Evolutionary conservation across 352 stramenopile species (phyloP).

Genomic region (Pythium dissimile): DNA sequence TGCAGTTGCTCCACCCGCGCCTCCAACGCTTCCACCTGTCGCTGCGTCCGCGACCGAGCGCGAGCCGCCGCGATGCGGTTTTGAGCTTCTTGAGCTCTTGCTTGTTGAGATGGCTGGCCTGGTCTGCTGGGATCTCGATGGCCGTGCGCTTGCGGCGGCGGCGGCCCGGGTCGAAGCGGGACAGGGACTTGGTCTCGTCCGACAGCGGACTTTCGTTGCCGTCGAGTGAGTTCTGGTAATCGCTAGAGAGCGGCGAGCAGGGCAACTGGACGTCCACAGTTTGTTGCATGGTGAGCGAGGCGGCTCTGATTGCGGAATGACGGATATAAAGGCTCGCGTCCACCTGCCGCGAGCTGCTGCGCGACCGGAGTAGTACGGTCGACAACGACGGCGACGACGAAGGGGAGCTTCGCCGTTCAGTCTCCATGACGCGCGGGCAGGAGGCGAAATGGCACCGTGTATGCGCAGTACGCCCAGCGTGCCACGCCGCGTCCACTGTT

Average conservation of each 20-base stretch:
- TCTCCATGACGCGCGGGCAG: no score
- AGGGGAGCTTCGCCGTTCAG: no score
- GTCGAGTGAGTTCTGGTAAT: not conserved
- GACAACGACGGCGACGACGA: no score
- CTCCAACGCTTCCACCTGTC: constrained; percentile 47
- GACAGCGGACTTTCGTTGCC: not conserved
- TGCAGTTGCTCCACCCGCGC: constrained; percentile 51
- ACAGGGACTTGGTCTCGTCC: no score
- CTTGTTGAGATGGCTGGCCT: constrained; percentile 36
- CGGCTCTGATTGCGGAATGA: not conserved
- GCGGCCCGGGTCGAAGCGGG: no score
- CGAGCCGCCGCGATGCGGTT: constrained; percentile 64
- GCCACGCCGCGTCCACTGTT: no score
- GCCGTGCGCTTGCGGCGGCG: constrained; percentile 36
- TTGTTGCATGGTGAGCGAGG: not conserved
- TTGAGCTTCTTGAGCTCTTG: constrained; percentile 65
- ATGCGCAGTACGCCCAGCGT: no score
- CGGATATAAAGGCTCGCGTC: no score
- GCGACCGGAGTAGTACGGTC: no score
- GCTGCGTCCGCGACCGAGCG: constrained; percentile 48
- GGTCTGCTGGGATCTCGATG: constrained; percentile 37
- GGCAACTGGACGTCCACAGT: not conserved
- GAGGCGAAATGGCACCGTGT: no score
- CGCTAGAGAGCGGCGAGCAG: not conserved
- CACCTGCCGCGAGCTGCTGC: no score